Conservation (phyloP, 306 rosid species). For the Glycine soja region DNA sequence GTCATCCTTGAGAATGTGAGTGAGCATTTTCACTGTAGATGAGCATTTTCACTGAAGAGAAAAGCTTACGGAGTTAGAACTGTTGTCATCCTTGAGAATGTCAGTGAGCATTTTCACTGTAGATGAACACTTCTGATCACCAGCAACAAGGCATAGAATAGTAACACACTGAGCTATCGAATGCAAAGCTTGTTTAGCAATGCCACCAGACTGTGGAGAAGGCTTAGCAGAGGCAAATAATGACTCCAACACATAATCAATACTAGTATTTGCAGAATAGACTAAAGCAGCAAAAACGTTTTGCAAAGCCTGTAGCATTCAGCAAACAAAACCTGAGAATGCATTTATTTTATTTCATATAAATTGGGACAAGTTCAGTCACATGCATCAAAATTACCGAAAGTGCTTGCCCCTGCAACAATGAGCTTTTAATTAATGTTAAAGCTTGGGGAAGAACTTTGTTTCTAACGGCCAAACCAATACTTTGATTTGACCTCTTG, state of each 20-base stretch:
- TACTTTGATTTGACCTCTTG: conserved; percentile 81
- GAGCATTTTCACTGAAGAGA: conserved; percentile 56
- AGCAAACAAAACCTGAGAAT: conserved; percentile 42
- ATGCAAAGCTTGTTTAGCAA: conserved; percentile 96
- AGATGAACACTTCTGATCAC: conserved; percentile 84
- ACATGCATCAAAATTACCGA: conserved; percentile 60
- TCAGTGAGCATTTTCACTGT: conserved; percentile 93
- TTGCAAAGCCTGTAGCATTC: conserved; percentile 78
- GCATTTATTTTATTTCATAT: conserved; percentile 31
- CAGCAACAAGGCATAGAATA: conserved; percentile 97
- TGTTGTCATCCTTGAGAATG: conserved; percentile 84
- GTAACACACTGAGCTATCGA: conserved; percentile 97
- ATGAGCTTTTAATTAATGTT: conserved; percentile 83
- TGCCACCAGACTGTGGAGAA: conserved; percentile 93
- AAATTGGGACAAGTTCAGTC: conserved; percentile 31
- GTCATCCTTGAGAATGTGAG: conserved; percentile 86
- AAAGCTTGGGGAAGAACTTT: conserved; percentile 99
- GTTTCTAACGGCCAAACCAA: conserved; percentile 93
- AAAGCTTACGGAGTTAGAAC: conserved; percentile 76
- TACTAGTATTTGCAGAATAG: conserved; percentile 91
- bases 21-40: conserved; percentile 91
- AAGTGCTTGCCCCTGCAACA: conserved; percentile 98
- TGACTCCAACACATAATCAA: conserved; percentile 87
- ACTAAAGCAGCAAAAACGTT: conserved; percentile 91
- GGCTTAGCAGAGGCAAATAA: conserved; percentile 93